Percentiles rank a stretch among this genome's conserved stretches.
phyloP scores from a whole-genome alignment of 1,284 basidiomycete genomes.

The Ustilago crameri region DNA sequence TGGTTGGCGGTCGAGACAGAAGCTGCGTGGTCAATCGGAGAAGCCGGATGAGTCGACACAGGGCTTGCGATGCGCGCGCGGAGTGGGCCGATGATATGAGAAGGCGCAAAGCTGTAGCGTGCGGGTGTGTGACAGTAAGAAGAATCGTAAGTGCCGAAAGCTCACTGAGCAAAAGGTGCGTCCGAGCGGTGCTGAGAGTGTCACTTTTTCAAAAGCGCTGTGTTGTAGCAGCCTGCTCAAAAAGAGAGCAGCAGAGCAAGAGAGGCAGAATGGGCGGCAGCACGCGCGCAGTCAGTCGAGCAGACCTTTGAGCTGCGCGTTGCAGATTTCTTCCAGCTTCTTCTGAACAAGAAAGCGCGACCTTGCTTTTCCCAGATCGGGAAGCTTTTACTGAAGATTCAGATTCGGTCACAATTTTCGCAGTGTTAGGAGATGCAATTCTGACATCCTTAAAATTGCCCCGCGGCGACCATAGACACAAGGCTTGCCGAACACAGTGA shows the following conservation, averaged over 20 bases:
- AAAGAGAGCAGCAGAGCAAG: neutral
- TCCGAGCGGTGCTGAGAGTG: constrained; percentile 8
- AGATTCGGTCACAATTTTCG: constrained; percentile 4
- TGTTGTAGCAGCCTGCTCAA: neutral
- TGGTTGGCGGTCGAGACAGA: neutral
- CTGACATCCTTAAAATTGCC: neutral
- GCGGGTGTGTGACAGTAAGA: constrained; percentile 3
- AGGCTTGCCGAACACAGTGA: no score
- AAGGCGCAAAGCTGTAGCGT: neutral
- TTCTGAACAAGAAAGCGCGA: constrained; percentile 20
- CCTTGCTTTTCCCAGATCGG: neutral
- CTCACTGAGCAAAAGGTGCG: neutral
- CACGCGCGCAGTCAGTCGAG: constrained; percentile 1
- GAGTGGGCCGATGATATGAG: constrained; percentile 3
- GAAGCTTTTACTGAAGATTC: neutral
- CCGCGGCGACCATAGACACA: no score
- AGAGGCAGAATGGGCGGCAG: neutral
- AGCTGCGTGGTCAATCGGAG: constrained; percentile 3
- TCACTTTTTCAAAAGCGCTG: constrained; percentile 21
- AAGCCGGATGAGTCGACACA: neutral
- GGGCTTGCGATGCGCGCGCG: constrained; percentile 2
- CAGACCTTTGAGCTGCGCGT: constrained; percentile 1
- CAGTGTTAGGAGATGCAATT: neutral
- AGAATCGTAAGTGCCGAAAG: constrained; percentile 5
- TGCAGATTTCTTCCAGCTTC: constrained; percentile 42